phyloP scores from a whole-genome alignment of 306 rosid species.

The Quercus ilex region DNA sequence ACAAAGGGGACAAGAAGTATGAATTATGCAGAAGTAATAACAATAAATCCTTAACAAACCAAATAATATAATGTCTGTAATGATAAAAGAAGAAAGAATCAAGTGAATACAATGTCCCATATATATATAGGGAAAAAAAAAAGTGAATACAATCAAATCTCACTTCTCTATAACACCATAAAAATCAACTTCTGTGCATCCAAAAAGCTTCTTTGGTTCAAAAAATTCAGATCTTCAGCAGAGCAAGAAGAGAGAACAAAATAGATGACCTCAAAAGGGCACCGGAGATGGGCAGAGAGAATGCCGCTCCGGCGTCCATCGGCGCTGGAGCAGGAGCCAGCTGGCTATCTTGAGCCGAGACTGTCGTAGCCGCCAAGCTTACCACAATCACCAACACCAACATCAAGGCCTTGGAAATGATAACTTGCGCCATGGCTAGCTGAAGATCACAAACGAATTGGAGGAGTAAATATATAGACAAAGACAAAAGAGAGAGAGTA shows the following conservation, averaged over 20 bases:
- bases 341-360: constrained; percentile 11
- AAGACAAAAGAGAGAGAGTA: too few species aligned
- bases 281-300: constrained; percentile 17
- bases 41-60: too few species aligned
- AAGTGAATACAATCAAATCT: background rate
- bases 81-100: too few species aligned
- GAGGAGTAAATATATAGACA: background rate
- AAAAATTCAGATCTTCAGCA: too few species aligned
- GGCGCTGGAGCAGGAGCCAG: constrained; percentile 23
- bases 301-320: constrained; percentile 15
- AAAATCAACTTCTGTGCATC: too few species aligned
- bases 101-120: too few species aligned
- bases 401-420: constrained; percentile 9
- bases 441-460: background rate
- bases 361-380: background rate
- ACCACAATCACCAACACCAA: constrained; percentile 14
- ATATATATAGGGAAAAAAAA: too few species aligned
- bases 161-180: too few species aligned
- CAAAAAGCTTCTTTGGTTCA: too few species aligned
- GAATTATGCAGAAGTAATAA: too few species aligned
- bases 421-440: constrained; percentile 14
- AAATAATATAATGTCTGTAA: too few species aligned
- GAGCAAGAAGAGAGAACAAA: background rate
- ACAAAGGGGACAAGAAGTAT: too few species aligned
- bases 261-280: constrained; percentile 18